Evolutionary conservation across 192 early-diverging fungal genomes (phyloP), one percentile per base, ranked within the genome.

Genomic region (Helicostylum pulchrum): DNA sequence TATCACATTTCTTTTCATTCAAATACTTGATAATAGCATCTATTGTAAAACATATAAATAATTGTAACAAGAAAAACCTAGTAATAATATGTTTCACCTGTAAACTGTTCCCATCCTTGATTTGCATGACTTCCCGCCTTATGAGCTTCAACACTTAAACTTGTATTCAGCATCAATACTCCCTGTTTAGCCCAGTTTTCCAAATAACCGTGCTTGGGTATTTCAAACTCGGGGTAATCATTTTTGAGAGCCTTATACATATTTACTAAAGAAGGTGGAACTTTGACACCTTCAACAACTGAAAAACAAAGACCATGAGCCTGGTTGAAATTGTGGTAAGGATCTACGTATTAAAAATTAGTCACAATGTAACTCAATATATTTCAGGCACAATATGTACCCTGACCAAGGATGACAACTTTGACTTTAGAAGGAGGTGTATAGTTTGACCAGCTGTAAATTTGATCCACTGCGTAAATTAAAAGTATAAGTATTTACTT

Each of bases 371-470:
- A n/a, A 50, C 11, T 43, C 30, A 26, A 19, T 17, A 36, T 48
- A 21, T 79, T 36, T 39, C 36, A 39, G 36, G 36, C 9, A 39
- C 67, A n/a, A 34, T 39, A 23, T 49, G 12, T 78, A 85, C 91
- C 92, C 85, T 98, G 96, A 5, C 96, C 96, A 53, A 98, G 64
- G 47, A 98, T 95, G 20, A 98, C 95, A 21, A 97, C 91, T 42
- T 83, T 81, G 26, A 98, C 88, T 2, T 76, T 65, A 7, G 70
- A 67, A 4, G 90, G 77, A 20, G 90, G 87, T 9, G 83, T 84
- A 60, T 82, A 94, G 45, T 87, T 85, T 7, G 89, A 87, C 91
- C 91, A 91, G 54, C 87, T 88, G 72, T 95, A 98, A 43, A 95
- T 84, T 43, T 94, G 83, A 3, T 66, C 50, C 30, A 72, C 80